Evolutionary conservation across 192 early-diverging fungal species (phyloP).

Genomic region (Coemansia sp.): DNA sequence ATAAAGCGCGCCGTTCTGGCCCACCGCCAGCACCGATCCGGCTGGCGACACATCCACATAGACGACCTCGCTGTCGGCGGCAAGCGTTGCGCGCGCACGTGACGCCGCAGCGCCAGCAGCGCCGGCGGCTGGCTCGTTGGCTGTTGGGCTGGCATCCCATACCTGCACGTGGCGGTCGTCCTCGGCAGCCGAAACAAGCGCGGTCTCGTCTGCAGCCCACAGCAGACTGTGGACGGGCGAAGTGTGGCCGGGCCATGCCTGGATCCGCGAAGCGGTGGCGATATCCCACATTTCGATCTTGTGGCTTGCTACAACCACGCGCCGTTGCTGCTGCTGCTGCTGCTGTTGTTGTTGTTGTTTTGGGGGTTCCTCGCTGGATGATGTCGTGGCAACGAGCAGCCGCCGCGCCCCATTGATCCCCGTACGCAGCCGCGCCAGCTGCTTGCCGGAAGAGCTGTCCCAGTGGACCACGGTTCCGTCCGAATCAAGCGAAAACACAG

Average conservation of each 20-base stretch:
- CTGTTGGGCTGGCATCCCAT: constrained; percentile 20
- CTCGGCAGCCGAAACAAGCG: constrained; percentile 35
- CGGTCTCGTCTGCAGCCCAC: constrained; percentile 44
- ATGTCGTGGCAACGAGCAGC: constrained; percentile 15
- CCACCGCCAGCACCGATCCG: constrained; percentile 45
- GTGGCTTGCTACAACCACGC: constrained; percentile 47
- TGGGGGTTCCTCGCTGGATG: not conserved
- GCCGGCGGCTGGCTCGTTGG: not conserved
- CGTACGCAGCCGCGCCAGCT: constrained; percentile 19
- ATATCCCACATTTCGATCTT: constrained; percentile 48
- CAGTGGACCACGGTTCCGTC: constrained; percentile 34
- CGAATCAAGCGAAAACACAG: constrained; percentile 30
- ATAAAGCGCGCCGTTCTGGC: constrained; percentile 26
- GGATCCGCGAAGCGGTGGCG: not conserved
- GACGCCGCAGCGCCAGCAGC: not conserved
- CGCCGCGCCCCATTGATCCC: constrained; percentile 16
- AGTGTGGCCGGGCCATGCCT: constrained; percentile 37
- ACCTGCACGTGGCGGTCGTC: constrained; percentile 44
- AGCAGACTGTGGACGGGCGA: constrained; percentile 25
- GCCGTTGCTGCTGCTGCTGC: not conserved
- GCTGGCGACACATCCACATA: constrained; percentile 27
- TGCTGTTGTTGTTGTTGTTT: not conserved
- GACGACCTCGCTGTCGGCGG: constrained; percentile 26
- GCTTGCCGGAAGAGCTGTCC: constrained; percentile 10
- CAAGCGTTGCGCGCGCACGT: constrained; percentile 18